Percentiles rank a stretch among this genome's conserved stretches.
phyloP scores from a whole-genome alignment of 768 basidiomycete genomes.

The Tulasnella sp. region DNA sequence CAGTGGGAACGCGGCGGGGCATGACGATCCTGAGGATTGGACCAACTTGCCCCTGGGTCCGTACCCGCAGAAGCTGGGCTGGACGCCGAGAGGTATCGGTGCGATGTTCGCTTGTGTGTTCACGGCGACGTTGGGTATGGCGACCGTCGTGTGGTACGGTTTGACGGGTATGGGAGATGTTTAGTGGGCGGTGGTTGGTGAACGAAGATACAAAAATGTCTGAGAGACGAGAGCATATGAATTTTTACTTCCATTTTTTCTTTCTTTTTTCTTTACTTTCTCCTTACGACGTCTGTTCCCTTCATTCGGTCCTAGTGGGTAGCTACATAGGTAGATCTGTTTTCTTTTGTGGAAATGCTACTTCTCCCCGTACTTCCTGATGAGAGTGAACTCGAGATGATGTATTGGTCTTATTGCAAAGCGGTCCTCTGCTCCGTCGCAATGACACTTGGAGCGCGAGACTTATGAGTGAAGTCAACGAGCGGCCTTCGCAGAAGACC shows the following conservation, averaged over 20 bases:
- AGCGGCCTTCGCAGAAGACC: no score
- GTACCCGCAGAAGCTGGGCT: slow-evolving; percentile 21
- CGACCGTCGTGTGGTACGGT: slow-evolving; percentile 70
- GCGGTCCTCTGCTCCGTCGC: no score
- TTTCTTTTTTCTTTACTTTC: not conserved
- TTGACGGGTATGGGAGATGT: slow-evolving; percentile 1
- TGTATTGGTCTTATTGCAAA: no score
- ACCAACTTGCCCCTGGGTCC: slow-evolving; percentile 16
- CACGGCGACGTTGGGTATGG: slow-evolving; percentile 73
- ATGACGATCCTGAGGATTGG: slow-evolving; percentile 51
- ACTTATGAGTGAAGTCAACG: no score
- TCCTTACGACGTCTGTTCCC: not conserved
- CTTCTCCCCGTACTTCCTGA: not conserved
- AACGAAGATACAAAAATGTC: not conserved
- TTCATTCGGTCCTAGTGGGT: not conserved
- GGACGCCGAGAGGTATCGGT: slow-evolving; percentile 27
- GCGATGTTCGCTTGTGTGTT: slow-evolving; percentile 51
- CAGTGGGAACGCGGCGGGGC: slow-evolving; percentile 83
- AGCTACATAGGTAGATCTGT: not conserved
- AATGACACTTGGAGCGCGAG: no score
- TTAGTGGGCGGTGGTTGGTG: not conserved
- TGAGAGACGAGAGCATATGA: no score
- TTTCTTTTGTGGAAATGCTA: not conserved
- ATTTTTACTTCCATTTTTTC: not conserved
- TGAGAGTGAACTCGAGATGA: no score